Evolutionary conservation across 1,284 basidiomycete species (phyloP), one percentile per base, ranked within the genome.

Genomic region (Malassezia pachydermatis): DNA sequence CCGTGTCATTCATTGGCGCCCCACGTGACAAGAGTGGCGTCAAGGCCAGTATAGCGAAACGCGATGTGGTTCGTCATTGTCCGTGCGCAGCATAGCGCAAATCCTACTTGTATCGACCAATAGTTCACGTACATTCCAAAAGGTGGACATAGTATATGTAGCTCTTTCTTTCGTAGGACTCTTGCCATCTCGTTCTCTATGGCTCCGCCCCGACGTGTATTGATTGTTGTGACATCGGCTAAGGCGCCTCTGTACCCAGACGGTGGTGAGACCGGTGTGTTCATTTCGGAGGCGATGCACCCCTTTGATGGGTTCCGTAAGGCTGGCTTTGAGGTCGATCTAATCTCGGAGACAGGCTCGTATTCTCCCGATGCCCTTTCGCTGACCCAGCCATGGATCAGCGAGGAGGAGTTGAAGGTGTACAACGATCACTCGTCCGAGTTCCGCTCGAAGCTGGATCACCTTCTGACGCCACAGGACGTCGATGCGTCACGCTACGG

Each of bases 261-360:
- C 7, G 40, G 28, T 4, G 46, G 46, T 23, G 46, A 48, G 34
- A 48, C 46, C 5, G 46, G 46, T 13, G 25, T 48, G 4, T 48
- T 48, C 17, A 22, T 48, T 5, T 41, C 46, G 3, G 46, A 48
- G 27, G 46, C 46, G 1, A 27, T 48, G 9, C 46, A 48, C 24
- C 46, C 46, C 4, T 48, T 48, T 16, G 39, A 48, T 13, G 27
- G 16, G 1, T 36, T 48, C 39, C 38, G 39, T 30, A 48, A 48
- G 40, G 46, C 46, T 2, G 39, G 39, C n/a, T 48, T 48, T 22
- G 46, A 48, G 23, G 46, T 48, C 4, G 46, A 48, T 22, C 46
- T 48, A 11, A 32, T 48, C 2, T 48, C 46, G 10, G 46, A 48
- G 39, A 42, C 29, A 5, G 46, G 46, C 23, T 3, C 23, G 9